Conservation (phyloP, 164 flowering plant genomes). For the Vitis rotundifolia region DNA sequence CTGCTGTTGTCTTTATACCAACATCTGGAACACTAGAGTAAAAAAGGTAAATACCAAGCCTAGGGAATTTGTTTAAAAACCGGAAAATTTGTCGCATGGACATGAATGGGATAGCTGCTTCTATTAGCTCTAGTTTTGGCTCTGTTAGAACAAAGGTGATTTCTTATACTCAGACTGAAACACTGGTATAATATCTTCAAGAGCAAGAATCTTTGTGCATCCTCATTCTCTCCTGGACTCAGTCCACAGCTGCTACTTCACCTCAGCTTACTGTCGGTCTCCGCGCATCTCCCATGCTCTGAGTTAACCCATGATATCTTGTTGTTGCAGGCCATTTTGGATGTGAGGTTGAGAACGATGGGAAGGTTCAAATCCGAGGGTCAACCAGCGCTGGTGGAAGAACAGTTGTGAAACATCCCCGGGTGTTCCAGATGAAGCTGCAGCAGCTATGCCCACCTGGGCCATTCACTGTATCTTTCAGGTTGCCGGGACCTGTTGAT, state of each 20-base stretch:
- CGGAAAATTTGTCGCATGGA: too few species aligned
- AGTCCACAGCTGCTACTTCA: too few species aligned
- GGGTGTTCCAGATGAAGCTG: constrained; percentile 43
- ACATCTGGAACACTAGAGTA: too few species aligned
- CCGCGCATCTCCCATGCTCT: not conserved
- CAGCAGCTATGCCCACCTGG: constrained; percentile 60
- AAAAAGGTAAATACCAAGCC: too few species aligned
- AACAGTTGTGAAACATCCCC: constrained; percentile 18
- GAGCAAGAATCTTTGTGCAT: not conserved
- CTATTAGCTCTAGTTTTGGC: not conserved
- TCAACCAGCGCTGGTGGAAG: constrained; percentile 38
- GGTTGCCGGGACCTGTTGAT: constrained; percentile 68
- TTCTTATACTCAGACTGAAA: too few species aligned
- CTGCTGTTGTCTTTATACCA: not conserved
- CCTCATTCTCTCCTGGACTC: not conserved
- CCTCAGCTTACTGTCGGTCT: not conserved
- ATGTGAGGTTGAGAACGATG: constrained; percentile 58
- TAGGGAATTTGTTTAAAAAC: too few species aligned
- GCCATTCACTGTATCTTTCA: constrained; percentile 47
- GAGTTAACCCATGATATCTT: not conserved
- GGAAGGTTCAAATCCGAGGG: constrained; percentile 52
- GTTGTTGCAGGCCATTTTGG: constrained; percentile 45
- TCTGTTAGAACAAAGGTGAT: too few species aligned
- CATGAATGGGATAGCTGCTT: not conserved
- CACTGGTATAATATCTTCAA: too few species aligned